Conservation (phyloP, 2,329 filamentous ascomycete species). For the Zasmidium cellare region DNA sequence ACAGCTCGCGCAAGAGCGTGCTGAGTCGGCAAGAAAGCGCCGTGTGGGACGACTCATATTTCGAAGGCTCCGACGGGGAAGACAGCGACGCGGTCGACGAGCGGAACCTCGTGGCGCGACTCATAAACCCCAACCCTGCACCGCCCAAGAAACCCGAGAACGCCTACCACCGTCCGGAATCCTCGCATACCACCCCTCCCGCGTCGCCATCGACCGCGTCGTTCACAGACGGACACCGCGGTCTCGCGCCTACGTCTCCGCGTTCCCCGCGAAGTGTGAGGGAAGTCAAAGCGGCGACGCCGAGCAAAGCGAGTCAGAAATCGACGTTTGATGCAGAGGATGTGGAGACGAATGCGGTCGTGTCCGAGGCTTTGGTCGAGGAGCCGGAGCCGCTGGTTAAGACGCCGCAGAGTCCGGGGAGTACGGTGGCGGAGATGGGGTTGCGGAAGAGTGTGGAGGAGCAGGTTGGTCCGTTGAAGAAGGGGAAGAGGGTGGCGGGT, state of each 20-base stretch:
- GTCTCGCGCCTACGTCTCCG: constrained; percentile 34
- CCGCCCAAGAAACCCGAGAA: constrained; percentile 25
- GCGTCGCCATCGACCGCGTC: constrained; percentile 6
- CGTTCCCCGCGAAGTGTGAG: constrained; percentile 12
- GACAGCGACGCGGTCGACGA: constrained; percentile 44
- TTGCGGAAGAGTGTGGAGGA: constrained; percentile 37
- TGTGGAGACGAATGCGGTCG: constrained; percentile 21
- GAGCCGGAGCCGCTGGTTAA: constrained; percentile 26
- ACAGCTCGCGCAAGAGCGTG: constrained; percentile 18
- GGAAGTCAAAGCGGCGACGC: constrained; percentile 10
- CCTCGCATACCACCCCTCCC: not conserved
- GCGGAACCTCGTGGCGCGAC: constrained; percentile 28
- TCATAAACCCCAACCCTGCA: constrained; percentile 29
- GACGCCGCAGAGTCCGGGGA: constrained; percentile 17
- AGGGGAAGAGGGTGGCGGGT: not conserved
- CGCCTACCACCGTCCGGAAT: constrained; percentile 17
- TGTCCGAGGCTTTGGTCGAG: constrained; percentile 23
- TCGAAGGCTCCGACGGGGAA: constrained; percentile 48
- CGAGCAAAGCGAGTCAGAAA: constrained; percentile 14
- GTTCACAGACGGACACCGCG: constrained; percentile 39
- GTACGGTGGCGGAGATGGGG: constrained; percentile 25
- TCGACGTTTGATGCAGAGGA: constrained; percentile 19
- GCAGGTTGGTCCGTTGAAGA: constrained; percentile 7
- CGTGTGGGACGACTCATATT: constrained; percentile 51
- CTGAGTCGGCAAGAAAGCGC: constrained; percentile 41